Percentiles rank a stretch among this genome's conserved stretches.
Conservation (phyloP, 75 land plant species). For the Selaginella tamariscina region DNA sequence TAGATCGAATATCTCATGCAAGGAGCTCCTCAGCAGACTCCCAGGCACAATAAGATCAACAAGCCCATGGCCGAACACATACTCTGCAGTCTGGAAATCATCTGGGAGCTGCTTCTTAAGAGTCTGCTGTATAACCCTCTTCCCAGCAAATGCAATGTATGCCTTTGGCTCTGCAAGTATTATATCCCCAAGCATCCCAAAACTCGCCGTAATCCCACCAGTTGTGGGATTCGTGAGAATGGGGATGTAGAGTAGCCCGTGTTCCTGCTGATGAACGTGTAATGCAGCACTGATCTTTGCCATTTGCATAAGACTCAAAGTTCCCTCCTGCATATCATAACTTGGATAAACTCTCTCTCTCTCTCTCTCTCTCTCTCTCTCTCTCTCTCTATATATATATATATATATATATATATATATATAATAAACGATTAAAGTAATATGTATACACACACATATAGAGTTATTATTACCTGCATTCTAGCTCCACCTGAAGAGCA, state of each 20-base stretch:
- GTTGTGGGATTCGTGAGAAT: slow-evolving; percentile 20
- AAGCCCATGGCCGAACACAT: slow-evolving; percentile 3
- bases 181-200: slow-evolving; percentile 24
- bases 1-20: neutral
- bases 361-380: too few relatives aligned
- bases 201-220: slow-evolving; percentile 23
- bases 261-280: slow-evolving; percentile 13
- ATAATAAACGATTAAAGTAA: too few relatives aligned
- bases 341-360: too few relatives aligned
- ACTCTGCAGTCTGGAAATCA: neutral
- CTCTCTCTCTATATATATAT: too few relatives aligned
- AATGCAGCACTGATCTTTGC: slow-evolving; percentile 18
- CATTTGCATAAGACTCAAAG: slow-evolving; percentile 26
- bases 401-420: too few relatives aligned
- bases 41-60: neutral
- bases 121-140: slow-evolving; percentile 14
- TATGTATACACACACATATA: too few relatives aligned
- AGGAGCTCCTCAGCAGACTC: neutral
- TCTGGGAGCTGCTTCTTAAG: slow-evolving; percentile 1
- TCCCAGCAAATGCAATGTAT: slow-evolving; percentile 19
- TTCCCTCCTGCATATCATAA: slow-evolving; percentile 33
- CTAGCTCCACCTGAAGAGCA: slow-evolving; percentile 20
- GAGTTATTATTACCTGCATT: too few relatives aligned
- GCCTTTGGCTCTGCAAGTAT: slow-evolving; percentile 23
- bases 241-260: slow-evolving; percentile 17